Percentiles rank a stretch among this genome's conserved stretches.
These are phyloP conservation scores for Excoecaria agallocha DNA, from an alignment of 345 rosid species.

Conservation along the genomic window DNA sequence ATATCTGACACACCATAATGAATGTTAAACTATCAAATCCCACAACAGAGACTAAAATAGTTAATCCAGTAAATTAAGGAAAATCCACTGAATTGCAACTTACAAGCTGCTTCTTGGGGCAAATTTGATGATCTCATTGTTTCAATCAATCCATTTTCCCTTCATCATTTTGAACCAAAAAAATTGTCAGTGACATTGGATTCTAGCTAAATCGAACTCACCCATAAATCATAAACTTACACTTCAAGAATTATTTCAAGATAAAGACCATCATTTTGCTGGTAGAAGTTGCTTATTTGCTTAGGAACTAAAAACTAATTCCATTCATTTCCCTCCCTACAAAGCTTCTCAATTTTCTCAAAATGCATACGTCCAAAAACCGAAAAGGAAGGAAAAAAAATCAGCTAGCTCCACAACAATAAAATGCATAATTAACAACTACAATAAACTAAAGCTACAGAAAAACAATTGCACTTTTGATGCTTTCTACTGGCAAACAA, in stretches of 20 bases:
- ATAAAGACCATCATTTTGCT: neutral
- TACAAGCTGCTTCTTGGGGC: slow-evolving; percentile 66
- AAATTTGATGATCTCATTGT: slow-evolving; percentile 44
- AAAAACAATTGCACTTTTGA: neutral
- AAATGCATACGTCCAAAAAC: neutral
- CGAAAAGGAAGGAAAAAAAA: neutral
- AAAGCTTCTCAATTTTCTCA: neutral
- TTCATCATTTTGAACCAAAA: slow-evolving; percentile 36
- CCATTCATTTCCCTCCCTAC: neutral
- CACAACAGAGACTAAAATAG: neutral
- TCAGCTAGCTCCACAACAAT: neutral
- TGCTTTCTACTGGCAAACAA: neutral
- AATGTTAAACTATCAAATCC: slow-evolving; percentile 3
- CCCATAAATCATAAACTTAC: neutral
- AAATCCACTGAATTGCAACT: slow-evolving; percentile 29
- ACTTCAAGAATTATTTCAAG: neutral
- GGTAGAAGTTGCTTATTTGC: neutral
- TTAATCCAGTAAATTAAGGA: slow-evolving; percentile 13
- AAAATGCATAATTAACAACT: neutral
- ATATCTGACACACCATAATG: slow-evolving; percentile 44
- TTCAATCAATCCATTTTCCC: slow-evolving; percentile 60
- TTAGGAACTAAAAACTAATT: neutral
- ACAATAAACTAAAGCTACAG: neutral
- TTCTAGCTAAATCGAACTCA: neutral
- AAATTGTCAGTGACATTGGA: slow-evolving; percentile 16